Evolutionary conservation across 441 rosid genomes (phyloP), one percentile per base, ranked within the genome.

Genomic region (Erodium moschatum): DNA sequence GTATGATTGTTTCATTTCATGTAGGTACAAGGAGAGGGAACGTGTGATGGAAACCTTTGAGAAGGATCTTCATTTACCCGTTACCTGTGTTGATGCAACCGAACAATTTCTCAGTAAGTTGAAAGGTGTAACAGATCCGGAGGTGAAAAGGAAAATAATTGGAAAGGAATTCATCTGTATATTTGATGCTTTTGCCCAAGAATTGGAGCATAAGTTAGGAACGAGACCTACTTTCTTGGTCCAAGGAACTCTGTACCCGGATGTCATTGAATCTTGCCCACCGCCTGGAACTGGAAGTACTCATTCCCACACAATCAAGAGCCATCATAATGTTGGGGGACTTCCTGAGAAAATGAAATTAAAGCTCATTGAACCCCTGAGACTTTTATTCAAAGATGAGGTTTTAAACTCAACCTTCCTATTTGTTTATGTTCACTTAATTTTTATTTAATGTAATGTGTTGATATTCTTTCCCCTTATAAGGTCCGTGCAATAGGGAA

Each of bases 211-310:
- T 21, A 84, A 87, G 64, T 38, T 88, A 66, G 96, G 97, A 66
- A 91, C 69, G 78, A 91, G 77, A 76, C 97, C 96, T 7, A 84
- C 80, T 54, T 93, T 81, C 73, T 74, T 93, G 75, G 97, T 94
- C 74, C 97, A 94, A 81, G 97, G 97, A 74, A 91, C 97, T 48
- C 68, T 94, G 74, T 91, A 94, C 76, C 97, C 98, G 0, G 97
- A 89, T 74, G 97, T 91, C 66, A 94, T 88, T 74, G 98, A 91
- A 81, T 94, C 98, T 7, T 94, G 98, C 74, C 98, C 98, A 6
- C 98, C 97, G 16, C 98, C 97, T 0, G 97, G 97, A 44, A 79
- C 85, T 46, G 98, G 91, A 70, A 89, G 86, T 77, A 84, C 81
- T 16, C 96, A 85, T 74, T 91, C 96, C 16, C 96, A 89, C 80